Evolutionary conservation across 331 rosid species (phyloP), one percentile per base, ranked within the genome.

Genomic region (Quercus lobata): DNA sequence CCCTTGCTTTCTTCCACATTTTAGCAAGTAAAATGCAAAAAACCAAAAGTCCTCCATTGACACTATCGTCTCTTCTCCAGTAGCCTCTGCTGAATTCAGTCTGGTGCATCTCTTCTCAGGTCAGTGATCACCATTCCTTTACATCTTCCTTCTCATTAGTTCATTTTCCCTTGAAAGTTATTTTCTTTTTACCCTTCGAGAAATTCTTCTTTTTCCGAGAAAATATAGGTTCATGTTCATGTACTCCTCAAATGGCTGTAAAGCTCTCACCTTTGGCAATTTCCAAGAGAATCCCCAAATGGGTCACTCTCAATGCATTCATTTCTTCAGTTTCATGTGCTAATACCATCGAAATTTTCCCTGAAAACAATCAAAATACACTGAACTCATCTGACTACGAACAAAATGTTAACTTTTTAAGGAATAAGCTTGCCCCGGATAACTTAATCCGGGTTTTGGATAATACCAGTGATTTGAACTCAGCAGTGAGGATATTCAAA

Each of bases 401-500:
- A 21, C 86, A 66, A 82, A 91, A 84, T 69, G 71, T 86, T 19
- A 88, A 79, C 84, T 69, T 84, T 76, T 80, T 88, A 89, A 84
- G 82, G 65, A 86, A 80, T 71, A 84, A 84, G 82, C 92, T 89
- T 86, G 86, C 61, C 53, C 91, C 92, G 11, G 90, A 88, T 53
- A 89, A 75, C 80, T 85, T 90, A 57, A 84, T 84, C 79, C 82
- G 84, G 70, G 87, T 89, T 76, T 81, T 90, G 88, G 88, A 92
- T 35, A 71, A 63, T 25, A 90, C 91, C 9, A 76, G 77, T 57
- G 95, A 89, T 81, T 82, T 91, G 88, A 83, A 66, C 84, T 84
- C 92, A 18, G 92, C 92, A 41, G 78, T 90, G 78, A 89, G 83
- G 90, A 82, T 89, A 46, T 95, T 91, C 86, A 91, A 90, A 80